Evolutionary conservation across 495 filamentous ascomycete species (phyloP), one percentile per base, ranked within the genome.

Genomic region (Talaromyces proteolyticus): DNA sequence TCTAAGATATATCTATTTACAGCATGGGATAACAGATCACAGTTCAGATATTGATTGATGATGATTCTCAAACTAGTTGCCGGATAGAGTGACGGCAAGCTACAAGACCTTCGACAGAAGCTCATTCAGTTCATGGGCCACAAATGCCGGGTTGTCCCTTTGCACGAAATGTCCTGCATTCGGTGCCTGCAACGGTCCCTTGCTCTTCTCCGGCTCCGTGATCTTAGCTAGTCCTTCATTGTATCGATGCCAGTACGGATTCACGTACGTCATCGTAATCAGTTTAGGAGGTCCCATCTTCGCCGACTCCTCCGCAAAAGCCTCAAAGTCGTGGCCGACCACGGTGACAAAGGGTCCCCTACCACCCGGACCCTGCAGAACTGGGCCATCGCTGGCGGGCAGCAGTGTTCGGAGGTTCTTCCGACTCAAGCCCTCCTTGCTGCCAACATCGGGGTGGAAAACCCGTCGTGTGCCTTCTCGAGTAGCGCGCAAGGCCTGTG

Each of bases 161-260:
- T 85, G 81, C 25, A 86, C 71, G 55, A 85, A 85, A 57, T 85
- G 80, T 0, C 81, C 80, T 38, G 79, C 79, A 0, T 65, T 65
- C 11, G 66, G 64, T 0, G 81, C 81, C 42, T 75, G 69, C 11
- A 82, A 53, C 5, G 78, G 73, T 1, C 77, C 74, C 4, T 62
- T 62, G 44, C 60, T 67, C 37, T 57, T 64, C 20, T 63, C 64
- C 5, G 48, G 44, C 12, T 62, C 61, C 0, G 74, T 78, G 18
- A 86, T 66, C 20, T 59, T 59, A 4, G 58, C 61, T 36, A 87
- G 57, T 0, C 74, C 80, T 50, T 77, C 62, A 50, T 85, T 85
- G 50, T 84, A 85, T 42, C 20, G 37, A 3, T 64, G 60, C 82
- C 82, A 86, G 4, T 63, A 67, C 0, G 76, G 74, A 51, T 84